These are phyloP conservation scores for Phallus indusiatus DNA, from an alignment of 768 basidiomycete genomes.

Conservation along the genomic window DNA sequence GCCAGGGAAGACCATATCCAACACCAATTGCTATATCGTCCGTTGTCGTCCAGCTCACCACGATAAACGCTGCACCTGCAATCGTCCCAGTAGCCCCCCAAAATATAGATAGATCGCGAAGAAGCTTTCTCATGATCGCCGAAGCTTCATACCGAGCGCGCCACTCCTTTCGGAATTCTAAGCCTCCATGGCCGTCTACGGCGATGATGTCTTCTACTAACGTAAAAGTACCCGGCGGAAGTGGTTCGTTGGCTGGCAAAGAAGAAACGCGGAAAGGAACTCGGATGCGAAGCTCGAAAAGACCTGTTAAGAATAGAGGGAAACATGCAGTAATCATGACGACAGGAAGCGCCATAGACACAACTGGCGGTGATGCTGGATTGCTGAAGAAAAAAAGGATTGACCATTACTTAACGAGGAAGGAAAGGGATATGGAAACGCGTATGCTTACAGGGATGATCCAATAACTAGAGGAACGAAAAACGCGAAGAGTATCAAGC, in stretches of 20 bases:
- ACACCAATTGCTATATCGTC: slow-evolving; percentile 20
- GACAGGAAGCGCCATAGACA: slow-evolving; percentile 21
- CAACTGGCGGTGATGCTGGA: slow-evolving; percentile 17
- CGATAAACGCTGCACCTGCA: slow-evolving; percentile 16
- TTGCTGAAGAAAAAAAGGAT: slow-evolving; percentile 9
- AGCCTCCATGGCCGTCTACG: slow-evolving; percentile 23
- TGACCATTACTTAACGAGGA: no score
- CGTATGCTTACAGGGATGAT: slow-evolving; percentile 22
- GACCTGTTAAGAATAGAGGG: slow-evolving; percentile 21
- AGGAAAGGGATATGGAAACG: not conserved
- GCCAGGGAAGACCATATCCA: slow-evolving; percentile 22
- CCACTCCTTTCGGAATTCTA: slow-evolving; percentile 25
- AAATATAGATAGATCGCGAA: slow-evolving; percentile 16
- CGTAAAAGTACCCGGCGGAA: slow-evolving; percentile 22
- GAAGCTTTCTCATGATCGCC: slow-evolving; percentile 18
- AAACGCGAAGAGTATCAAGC: slow-evolving; percentile 18
- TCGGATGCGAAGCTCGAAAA: slow-evolving; percentile 18
- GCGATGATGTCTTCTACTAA: slow-evolving; percentile 24
- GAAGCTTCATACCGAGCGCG: slow-evolving; percentile 22
- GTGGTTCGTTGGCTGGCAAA: slow-evolving; percentile 17
- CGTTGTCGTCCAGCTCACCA: slow-evolving; percentile 17
- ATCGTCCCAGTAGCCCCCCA: slow-evolving; percentile 19
- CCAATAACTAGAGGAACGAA: slow-evolving; percentile 22
- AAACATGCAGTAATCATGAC: slow-evolving; percentile 20
- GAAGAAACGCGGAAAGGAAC: slow-evolving; percentile 23